These are phyloP conservation scores for Ormosia semicastrata DNA, from an alignment of 306 rosid genomes.

Conservation along the genomic window DNA sequence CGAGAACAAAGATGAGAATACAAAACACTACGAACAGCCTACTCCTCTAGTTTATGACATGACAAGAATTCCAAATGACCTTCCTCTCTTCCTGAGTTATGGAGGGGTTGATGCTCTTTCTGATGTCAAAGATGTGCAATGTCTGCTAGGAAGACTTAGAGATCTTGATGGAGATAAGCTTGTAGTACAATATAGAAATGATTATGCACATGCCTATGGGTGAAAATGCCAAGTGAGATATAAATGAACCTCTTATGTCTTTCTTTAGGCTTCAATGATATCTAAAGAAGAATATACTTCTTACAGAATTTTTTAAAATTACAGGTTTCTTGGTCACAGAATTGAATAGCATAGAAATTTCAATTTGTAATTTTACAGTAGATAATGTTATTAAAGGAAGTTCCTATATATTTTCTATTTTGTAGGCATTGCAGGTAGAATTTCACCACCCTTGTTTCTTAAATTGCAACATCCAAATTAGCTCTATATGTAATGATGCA, in stretches of 20 bases:
- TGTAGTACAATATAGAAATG: constrained; percentile 59
- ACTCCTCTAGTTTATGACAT: constrained; percentile 72
- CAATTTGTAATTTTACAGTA: constrained; percentile 23
- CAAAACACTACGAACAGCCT: constrained; percentile 59
- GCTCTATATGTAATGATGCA: not conserved
- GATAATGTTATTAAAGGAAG: constrained; percentile 8
- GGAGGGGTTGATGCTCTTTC: constrained; percentile 78
- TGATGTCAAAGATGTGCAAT: constrained; percentile 63
- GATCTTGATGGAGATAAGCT: constrained; percentile 63
- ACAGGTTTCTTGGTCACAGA: constrained; percentile 15
- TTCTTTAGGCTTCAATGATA: constrained; percentile 62
- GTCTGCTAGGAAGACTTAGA: constrained; percentile 46
- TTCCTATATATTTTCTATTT: not conserved
- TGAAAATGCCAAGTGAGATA: constrained; percentile 58
- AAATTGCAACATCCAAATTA: not conserved
- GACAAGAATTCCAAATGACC: constrained; percentile 58
- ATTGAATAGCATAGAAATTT: constrained; percentile 23
- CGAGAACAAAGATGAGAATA: constrained; percentile 38
- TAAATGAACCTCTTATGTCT: constrained; percentile 70
- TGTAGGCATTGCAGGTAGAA: not conserved
- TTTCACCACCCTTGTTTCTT: not conserved
- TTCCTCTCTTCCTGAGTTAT: constrained; percentile 66
- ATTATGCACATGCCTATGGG: constrained; percentile 86
- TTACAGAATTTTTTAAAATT: constrained; percentile 8
- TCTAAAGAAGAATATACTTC: constrained; percentile 8